phyloP scores from a whole-genome alignment of 1,139 yeast species.

The Sugiyamaella sp. region DNA sequence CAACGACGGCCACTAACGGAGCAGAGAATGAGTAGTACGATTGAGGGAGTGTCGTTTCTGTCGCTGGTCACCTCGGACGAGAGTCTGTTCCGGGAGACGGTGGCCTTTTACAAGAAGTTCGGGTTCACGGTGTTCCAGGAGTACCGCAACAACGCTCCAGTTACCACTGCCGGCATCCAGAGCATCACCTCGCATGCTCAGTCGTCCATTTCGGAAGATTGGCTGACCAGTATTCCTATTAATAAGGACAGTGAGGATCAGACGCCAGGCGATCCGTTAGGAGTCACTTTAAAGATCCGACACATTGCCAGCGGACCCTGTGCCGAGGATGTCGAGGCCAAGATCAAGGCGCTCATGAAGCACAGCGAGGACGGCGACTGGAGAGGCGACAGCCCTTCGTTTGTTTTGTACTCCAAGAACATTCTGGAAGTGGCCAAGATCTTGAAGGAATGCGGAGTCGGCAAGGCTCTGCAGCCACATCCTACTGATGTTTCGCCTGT shows the following conservation, averaged over 20 bases:
- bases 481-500: conserved; percentile 44
- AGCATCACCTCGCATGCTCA: conserved; percentile 38
- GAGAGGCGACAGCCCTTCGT: conserved; percentile 42
- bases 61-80: conserved; percentile 62
- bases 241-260: neutral
- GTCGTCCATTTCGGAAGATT: conserved; percentile 34
- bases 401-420: conserved; percentile 40
- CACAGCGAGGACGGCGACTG: conserved; percentile 39
- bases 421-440: conserved; percentile 26
- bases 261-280: conserved; percentile 17
- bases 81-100: conserved; percentile 49
- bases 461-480: conserved; percentile 35
- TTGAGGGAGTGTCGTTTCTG: conserved; percentile 47
- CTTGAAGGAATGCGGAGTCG: conserved; percentile 13
- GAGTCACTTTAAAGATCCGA: conserved; percentile 42
- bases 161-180: conserved; percentile 33
- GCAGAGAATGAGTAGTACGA: conserved; percentile 1
- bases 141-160: conserved; percentile 41
- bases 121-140: conserved; percentile 59
- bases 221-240: conserved; percentile 36
- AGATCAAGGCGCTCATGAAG: conserved; percentile 29
- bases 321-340: conserved; percentile 27
- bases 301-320: conserved; percentile 34
- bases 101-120: conserved; percentile 56
- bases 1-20: neutral